Conservation (phyloP, 2,329 filamentous ascomycete species). For the Sclerotinia sclerotiorum region DNA sequence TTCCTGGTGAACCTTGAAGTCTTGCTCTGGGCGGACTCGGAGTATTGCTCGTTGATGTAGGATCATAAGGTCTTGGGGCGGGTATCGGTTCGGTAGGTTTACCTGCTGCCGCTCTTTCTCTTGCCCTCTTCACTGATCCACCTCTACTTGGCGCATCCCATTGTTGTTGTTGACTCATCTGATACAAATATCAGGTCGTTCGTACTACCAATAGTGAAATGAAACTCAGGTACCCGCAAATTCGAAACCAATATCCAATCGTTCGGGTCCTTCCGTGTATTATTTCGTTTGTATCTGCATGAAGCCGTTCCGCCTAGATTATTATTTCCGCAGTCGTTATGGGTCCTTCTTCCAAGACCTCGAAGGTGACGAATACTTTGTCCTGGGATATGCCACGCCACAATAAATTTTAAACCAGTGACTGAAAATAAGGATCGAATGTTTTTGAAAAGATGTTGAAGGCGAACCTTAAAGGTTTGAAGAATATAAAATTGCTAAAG, state of each 20-base stretch:
- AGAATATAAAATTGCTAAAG: conserved; percentile 32
- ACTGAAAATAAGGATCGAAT: conserved; percentile 18
- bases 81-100: conserved; percentile 37
- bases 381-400: conserved; percentile 9
- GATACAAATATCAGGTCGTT: conserved; percentile 21
- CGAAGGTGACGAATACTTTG: background rate
- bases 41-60: conserved; percentile 26
- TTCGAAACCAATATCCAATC: conserved; percentile 30
- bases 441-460: conserved; percentile 25
- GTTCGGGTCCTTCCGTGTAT: conserved; percentile 29
- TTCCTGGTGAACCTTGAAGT: conserved; percentile 32
- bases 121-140: conserved; percentile 54
- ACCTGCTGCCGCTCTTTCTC: conserved; percentile 53
- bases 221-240: conserved; percentile 28
- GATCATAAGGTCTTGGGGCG: conserved; percentile 29
- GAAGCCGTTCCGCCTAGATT: conserved; percentile 32
- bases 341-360: conserved; percentile 1
- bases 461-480: conserved; percentile 31
- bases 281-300: conserved; percentile 39
- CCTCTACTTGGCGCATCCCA: conserved; percentile 31
- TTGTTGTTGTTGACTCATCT: conserved; percentile 37
- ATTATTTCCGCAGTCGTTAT: background rate
- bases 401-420: conserved; percentile 21
- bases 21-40: conserved; percentile 29
- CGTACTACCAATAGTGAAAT: conserved; percentile 20